phyloP scores from a whole-genome alignment of 176 grass and related monocot genomes.

The Raddia guianensis region DNA sequence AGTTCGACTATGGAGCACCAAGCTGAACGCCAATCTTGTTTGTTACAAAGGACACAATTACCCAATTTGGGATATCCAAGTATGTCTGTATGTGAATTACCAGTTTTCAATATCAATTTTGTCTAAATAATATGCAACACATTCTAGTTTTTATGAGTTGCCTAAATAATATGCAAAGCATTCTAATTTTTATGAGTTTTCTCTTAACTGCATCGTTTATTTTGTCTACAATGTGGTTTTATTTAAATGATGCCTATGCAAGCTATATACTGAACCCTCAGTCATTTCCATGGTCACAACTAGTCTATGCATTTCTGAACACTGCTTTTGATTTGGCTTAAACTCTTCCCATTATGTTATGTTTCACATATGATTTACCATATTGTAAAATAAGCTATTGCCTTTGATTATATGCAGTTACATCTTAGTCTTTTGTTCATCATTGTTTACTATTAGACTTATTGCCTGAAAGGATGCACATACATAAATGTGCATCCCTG shows the following conservation, averaged over 20 bases:
- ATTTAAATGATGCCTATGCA: constrained; percentile 12
- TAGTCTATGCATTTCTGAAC: background rate
- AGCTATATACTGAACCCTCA: constrained; percentile 22
- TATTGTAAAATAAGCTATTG: background rate
- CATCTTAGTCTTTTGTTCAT: background rate
- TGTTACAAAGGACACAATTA: constrained; percentile 99
- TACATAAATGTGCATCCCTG: constrained; percentile 13
- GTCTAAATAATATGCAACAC: constrained; percentile 12
- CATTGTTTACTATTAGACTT: background rate
- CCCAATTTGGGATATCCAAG: constrained; percentile 97
- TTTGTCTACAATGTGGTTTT: constrained; percentile 8
- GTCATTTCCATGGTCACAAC: background rate
- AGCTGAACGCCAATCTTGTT: constrained; percentile 90
- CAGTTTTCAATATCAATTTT: background rate
- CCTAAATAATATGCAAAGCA: constrained; percentile 9
- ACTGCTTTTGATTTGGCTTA: background rate
- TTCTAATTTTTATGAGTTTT: constrained; percentile 24
- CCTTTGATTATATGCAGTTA: background rate
- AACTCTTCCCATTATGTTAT: background rate
- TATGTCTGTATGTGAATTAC: constrained; percentile 55
- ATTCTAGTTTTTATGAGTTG: constrained; percentile 19
- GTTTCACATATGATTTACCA: background rate
- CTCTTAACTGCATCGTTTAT: constrained; percentile 16
- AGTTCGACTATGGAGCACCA: constrained; percentile 97
- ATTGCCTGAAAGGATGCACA: constrained; percentile 18